Evolutionary conservation across 2,329 filamentous ascomycete species (phyloP).

Genomic region (Magnaporthiopsis incrustans): DNA sequence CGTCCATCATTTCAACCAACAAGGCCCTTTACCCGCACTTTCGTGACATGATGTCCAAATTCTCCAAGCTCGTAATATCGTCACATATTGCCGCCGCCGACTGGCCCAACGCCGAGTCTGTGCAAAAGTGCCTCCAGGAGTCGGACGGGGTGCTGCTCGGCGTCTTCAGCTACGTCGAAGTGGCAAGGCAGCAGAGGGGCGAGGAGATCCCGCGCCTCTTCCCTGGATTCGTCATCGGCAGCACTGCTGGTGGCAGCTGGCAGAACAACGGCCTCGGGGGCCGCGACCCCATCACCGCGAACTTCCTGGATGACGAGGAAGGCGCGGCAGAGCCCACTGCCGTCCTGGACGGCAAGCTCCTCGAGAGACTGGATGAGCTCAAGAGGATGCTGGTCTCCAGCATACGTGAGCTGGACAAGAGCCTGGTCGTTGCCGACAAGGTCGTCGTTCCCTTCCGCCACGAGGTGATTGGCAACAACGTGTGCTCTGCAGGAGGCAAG

Average conservation of each 20-base stretch:
- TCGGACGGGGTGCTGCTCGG: slow-evolving; percentile 93
- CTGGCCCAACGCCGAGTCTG: slow-evolving; percentile 88
- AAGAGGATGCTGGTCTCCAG: slow-evolving; percentile 79
- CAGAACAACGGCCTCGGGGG: slow-evolving; percentile 60
- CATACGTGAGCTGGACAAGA: slow-evolving; percentile 81
- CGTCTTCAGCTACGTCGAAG: slow-evolving; percentile 93
- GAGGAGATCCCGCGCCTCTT: slow-evolving; percentile 90
- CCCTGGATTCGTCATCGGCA: slow-evolving; percentile 87
- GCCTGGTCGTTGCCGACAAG: slow-evolving; percentile 68
- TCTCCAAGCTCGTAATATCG: slow-evolving; percentile 96
- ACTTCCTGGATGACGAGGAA: slow-evolving; percentile 81
- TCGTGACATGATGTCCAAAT: slow-evolving; percentile 98
- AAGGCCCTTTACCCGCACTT: slow-evolving; percentile 96
- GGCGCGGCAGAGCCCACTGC: slow-evolving; percentile 61
- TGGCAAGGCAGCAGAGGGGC: slow-evolving; percentile 85
- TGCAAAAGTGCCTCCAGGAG: slow-evolving; percentile 91
- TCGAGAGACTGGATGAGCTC: slow-evolving; percentile 79
- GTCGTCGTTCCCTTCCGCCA: slow-evolving; percentile 73
- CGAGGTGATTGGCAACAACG: slow-evolving; percentile 69
- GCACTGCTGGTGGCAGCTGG: slow-evolving; percentile 80
- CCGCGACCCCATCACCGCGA: slow-evolving; percentile 66
- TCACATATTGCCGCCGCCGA: slow-evolving; percentile 96
- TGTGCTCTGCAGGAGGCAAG: slow-evolving; percentile 70
- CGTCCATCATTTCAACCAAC: slow-evolving; percentile 98
- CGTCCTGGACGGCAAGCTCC: slow-evolving; percentile 64